Evolutionary conservation across 1,284 basidiomycete genomes (phyloP).

Genomic region (Malassezia nana): DNA sequence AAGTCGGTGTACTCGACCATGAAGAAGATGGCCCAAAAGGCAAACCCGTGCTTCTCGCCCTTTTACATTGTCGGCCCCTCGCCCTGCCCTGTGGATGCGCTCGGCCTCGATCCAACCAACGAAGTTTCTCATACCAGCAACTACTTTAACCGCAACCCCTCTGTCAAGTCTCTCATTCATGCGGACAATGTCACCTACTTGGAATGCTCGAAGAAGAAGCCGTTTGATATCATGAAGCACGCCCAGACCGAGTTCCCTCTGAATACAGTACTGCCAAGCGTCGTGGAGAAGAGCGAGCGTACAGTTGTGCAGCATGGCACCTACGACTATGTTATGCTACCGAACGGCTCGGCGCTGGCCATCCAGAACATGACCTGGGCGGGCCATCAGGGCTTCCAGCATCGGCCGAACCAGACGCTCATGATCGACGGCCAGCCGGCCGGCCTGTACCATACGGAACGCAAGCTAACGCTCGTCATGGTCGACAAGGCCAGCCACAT

Average conservation of each 20-base stretch:
- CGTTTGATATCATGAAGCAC: constrained; percentile 20
- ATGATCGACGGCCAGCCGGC: constrained; percentile 14
- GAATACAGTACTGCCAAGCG: constrained; percentile 22
- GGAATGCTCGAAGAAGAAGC: constrained; percentile 21
- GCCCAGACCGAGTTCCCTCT: constrained; percentile 18
- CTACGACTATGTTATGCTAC: constrained; percentile 29
- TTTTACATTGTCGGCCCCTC: constrained; percentile 15
- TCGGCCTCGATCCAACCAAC: constrained; percentile 15
- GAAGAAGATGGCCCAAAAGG: constrained; percentile 1
- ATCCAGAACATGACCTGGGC: constrained; percentile 46
- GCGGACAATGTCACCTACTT: constrained; percentile 27
- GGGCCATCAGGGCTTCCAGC: constrained; percentile 39
- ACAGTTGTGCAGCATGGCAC: constrained; percentile 32
- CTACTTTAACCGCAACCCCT: constrained; percentile 25
- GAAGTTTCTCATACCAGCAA: constrained; percentile 10
- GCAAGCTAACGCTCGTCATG: constrained; percentile 27
- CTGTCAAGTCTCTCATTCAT: constrained; percentile 34
- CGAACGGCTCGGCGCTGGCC: constrained; percentile 29
- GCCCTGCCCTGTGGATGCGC: constrained; percentile 14
- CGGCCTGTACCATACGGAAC: constrained; percentile 29
- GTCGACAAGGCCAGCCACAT: constrained; percentile 22
- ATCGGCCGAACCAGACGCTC: constrained; percentile 18
- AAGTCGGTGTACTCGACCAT: constrained; percentile 4
- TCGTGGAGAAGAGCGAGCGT: constrained; percentile 30
- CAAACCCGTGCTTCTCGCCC: constrained; percentile 28